Base-by-base conservation (phyloP, 768 basidiomycete species). In the Amanita fuliginea region DNA sequence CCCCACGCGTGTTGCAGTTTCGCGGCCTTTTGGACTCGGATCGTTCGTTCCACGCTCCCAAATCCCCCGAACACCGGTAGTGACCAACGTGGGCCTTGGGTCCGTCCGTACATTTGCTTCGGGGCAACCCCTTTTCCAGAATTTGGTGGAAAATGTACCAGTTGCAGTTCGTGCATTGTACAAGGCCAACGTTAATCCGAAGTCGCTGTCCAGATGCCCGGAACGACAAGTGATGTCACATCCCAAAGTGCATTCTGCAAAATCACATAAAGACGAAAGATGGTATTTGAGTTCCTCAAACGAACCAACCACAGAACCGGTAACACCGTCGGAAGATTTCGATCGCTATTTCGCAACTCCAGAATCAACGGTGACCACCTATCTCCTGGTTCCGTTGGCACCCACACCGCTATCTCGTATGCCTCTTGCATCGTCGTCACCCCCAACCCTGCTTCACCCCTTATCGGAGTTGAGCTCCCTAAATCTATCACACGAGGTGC, bases 131-230 rank as follows among this genome's bases (percentile, higher is more conserved):
- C 73, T 90, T 39, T 90, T 91, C 69, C 81, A 88, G 61, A 81
- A 85, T 60, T 62, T 93, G 36, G 78, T 79, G 2, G 77, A 89
- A 60, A 89, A 89, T 57, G 80, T 87, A 0, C 89, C 90, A 6
- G 65, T 93, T n/a, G 73, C 78, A 1, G 76, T 75, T 7, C 76
- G 90, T 22, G 81, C 89, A 2, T 67, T 90, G 37, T 80, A 78
- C 60, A 83, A 89, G 60, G 80, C 77, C 0, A 85, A 89, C 59
- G 77, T 78, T 72, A 80, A 88, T 36, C 74, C 77, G 53, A 62
- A 68, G 55, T 9, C 26, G 5, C 26, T 37, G 18, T 22, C 10
- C 34, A 16, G 16, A 37, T 24, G 18, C 10, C 35, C 35, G 16
- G n/a, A 10, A 22, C 8, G 24, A 11, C 10, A 47, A 28, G 24